Evolutionary conservation across 352 stramenopile species (phyloP), one percentile per base, ranked within the genome.

Genomic region (Phytophthora boehmeriae): DNA sequence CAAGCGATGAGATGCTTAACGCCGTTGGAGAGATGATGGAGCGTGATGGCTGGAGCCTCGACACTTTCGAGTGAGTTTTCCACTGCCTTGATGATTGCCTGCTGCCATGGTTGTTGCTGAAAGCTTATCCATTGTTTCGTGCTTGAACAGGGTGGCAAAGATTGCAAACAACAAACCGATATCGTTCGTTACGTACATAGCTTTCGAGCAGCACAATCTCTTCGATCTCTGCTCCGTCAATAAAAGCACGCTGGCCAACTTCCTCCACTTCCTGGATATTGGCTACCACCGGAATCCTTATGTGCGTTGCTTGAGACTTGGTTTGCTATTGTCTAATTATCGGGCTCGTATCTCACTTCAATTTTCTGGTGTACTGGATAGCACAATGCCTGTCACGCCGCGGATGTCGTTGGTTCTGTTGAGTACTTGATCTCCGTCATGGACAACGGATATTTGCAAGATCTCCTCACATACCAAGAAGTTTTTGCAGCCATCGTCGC

Each of bases 231-330:
- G 79, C 42, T 75, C 75, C 3, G 61, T 92, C n/a, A 82, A 92
- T 53, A 89, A 90, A 56, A 81, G 80, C 44, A 79, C 82, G 5
- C 65, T 94, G n/a, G 75, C 79, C 27, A 94, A 92, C 44, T 92
- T 92, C 38, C 74, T 93, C 13, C 70, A 86, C 54, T 92, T 93
- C 53, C 59, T 94, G 38, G 85, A 94, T 59, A 84, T 88, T 43
- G 85, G 85, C 6, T 94, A 94, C 64, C 75, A 88, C 46, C 78
- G 77, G 19, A 93, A 93, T 48, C 85, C 85, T 22, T 94, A 94
- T 28, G 85, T 93, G 75, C 52, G 79, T 46, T n/a, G n/a, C n/a
- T n/a, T n/a, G n/a, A n/a, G n/a, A n/a, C n/a, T 43, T 20, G 16
- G 36, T 32, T 48, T 50, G 8, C 2, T 49, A n/a, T 19, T 32